Evolutionary conservation across 176 grass and related monocot species (phyloP).

Genomic region (Lolium perenne): DNA sequence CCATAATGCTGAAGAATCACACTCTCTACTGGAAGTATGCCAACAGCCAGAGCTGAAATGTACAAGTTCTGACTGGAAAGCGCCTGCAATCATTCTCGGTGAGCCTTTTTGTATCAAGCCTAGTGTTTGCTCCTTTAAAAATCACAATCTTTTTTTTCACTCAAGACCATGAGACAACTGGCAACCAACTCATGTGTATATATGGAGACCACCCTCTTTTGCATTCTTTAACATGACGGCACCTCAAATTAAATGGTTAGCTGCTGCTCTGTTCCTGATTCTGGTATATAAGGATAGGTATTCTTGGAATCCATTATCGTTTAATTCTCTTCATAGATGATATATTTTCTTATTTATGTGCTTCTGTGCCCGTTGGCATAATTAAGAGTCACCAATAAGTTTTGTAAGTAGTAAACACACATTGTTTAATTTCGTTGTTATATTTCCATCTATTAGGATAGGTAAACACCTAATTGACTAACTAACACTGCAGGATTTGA

Average conservation of each 20-base stretch:
- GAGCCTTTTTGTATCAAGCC: conserved; percentile 31
- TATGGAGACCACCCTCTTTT: neutral
- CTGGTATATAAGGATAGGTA: conserved; percentile 19
- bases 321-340: conserved; percentile 1
- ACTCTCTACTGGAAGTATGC: conserved; percentile 19
- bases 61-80: conserved; percentile 47
- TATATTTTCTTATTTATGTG: neutral
- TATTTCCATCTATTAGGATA: neutral
- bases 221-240: conserved; percentile 6
- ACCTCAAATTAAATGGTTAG: conserved; percentile 7
- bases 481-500: conserved; percentile 60
- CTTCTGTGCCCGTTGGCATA: neutral
- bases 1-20: conserved; percentile 20
- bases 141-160: neutral
- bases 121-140: neutral
- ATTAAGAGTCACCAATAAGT: neutral
- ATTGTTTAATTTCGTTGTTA: neutral
- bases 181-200: neutral
- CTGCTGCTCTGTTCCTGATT: conserved; percentile 1
- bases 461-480: conserved; percentile 1
- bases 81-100: conserved; percentile 66
- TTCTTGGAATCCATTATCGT: neutral
- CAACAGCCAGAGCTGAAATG: conserved; percentile 29
- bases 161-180: neutral
- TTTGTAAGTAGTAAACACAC: conserved; percentile 24